phyloP scores from a whole-genome alignment of 768 basidiomycete species.

The Lactarius indigo region DNA sequence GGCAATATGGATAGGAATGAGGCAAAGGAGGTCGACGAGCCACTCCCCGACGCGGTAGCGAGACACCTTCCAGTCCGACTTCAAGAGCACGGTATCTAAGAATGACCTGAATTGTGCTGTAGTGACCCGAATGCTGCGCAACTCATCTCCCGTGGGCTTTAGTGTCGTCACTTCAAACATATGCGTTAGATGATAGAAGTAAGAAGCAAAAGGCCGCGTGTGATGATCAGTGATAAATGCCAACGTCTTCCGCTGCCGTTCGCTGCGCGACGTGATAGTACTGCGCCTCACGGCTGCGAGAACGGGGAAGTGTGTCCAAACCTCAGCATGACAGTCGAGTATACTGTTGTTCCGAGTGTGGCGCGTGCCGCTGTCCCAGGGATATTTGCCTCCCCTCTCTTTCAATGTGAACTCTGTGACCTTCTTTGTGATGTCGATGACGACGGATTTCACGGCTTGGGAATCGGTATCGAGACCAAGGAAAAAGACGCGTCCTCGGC shows the following conservation, averaged over 20 bases:
- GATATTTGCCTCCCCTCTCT: constrained; percentile 35
- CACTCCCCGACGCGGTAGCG: constrained; percentile 52
- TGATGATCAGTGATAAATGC: constrained; percentile 43
- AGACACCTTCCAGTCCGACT: constrained; percentile 32
- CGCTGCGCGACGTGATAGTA: constrained; percentile 18
- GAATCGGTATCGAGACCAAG: constrained; percentile 37
- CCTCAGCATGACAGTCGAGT: constrained; percentile 16
- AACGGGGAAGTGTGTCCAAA: constrained; percentile 18
- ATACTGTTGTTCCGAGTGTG: constrained; percentile 40
- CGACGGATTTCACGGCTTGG: constrained; percentile 40
- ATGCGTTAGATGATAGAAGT: constrained; percentile 45
- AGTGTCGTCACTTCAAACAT: constrained; percentile 46
- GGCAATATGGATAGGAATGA: constrained; percentile 64
- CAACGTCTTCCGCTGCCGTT: constrained; percentile 36
- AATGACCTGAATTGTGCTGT: constrained; percentile 34
- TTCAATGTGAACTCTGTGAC: constrained; percentile 55
- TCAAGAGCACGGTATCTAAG: constrained; percentile 2
- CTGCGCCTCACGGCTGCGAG: constrained; percentile 18
- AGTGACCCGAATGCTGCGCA: constrained; percentile 39
- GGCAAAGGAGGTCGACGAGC: constrained; percentile 58
- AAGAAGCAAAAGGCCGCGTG: constrained; percentile 36
- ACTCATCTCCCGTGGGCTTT: constrained; percentile 48
- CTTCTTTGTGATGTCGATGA: constrained; percentile 52
- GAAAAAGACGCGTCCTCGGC: constrained; percentile 41
- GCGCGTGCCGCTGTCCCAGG: constrained; percentile 18